phyloP scores from a whole-genome alignment of 345 rosid genomes.

The Sisymbrium irio region DNA sequence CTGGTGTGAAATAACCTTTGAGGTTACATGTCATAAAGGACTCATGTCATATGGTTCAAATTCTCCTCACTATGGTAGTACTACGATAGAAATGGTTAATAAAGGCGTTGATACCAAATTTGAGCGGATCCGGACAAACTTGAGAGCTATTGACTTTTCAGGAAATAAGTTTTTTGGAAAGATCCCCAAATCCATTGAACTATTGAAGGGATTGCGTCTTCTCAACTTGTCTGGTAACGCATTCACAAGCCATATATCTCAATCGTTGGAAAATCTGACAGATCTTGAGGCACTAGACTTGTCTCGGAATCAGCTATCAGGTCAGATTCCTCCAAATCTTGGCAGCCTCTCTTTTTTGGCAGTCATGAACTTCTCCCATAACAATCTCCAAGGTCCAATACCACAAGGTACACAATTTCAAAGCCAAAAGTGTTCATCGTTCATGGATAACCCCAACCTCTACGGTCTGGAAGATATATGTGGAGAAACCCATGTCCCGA shows the following conservation, averaged over 20 bases:
- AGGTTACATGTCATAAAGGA: too few species aligned
- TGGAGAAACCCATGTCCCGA: too few species aligned
- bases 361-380: too few species aligned
- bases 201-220: background rate
- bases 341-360: too few species aligned
- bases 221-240: constrained; percentile 4
- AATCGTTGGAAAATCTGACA: background rate
- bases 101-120: background rate
- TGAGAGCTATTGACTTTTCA: constrained; percentile 15
- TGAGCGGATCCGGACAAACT: accelerated
- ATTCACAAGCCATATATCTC: constrained; percentile 3
- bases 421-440: too few species aligned
- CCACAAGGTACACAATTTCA: too few species aligned
- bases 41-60: too few species aligned
- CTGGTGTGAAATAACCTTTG: too few species aligned
- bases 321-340: background rate
- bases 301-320: background rate
- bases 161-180: background rate
- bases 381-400: too few species aligned
- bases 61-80: too few species aligned
- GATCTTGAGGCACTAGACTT: constrained; percentile 1
- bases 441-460: too few species aligned
- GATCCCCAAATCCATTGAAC: constrained; percentile 2
- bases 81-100: background rate
- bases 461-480: too few species aligned